Conservation (phyloP, 495 filamentous ascomycete species). For the Chlorociboria aeruginascens region DNA sequence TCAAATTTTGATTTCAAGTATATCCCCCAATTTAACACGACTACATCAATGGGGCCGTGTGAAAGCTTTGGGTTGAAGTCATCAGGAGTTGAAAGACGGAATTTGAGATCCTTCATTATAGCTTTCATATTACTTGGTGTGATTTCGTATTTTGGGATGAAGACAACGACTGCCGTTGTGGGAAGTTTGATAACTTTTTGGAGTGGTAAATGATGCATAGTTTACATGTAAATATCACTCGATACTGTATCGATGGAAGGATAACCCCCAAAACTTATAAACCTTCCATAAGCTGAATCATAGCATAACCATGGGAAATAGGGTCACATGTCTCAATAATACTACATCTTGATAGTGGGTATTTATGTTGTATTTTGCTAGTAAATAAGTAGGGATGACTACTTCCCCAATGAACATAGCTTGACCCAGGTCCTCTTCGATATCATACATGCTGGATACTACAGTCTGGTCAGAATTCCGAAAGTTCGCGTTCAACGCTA, state of each 20-base stretch:
- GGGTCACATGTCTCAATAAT: too few species aligned
- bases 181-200: background rate
- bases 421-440: too few species aligned
- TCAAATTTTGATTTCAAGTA: constrained; percentile 19
- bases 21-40: constrained; percentile 11
- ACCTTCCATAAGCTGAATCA: too few species aligned
- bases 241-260: too few species aligned
- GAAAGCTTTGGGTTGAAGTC: background rate
- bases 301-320: too few species aligned
- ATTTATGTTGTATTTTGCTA: too few species aligned
- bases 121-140: background rate
- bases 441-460: background rate
- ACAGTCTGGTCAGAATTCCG: background rate
- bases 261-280: too few species aligned
- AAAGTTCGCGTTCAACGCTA: constrained; percentile 9
- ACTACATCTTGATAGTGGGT: too few species aligned
- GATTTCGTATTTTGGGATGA: constrained; percentile 1
- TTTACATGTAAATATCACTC: too few species aligned
- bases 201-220: too few species aligned
- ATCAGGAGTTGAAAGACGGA: constrained; percentile 13
- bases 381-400: too few species aligned
- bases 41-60: constrained; percentile 7
- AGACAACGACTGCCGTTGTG: background rate
- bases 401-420: too few species aligned
- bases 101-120: constrained; percentile 10